phyloP scores from a whole-genome alignment of 2,329 filamentous ascomycete species.

The Thielaviopsis euricoi region DNA sequence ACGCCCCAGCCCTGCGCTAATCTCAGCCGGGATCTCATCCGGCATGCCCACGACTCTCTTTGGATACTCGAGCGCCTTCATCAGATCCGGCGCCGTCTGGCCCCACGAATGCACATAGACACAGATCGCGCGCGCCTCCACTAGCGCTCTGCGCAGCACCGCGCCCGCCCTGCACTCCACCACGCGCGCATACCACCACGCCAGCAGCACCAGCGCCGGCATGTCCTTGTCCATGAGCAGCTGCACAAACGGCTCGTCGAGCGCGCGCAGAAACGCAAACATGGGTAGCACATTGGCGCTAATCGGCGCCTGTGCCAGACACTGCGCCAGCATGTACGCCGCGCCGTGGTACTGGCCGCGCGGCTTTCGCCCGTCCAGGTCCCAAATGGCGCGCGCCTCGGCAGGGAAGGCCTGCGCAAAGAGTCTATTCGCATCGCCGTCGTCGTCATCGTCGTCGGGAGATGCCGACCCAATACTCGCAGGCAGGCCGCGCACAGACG shows the following conservation, averaged over 20 bases:
- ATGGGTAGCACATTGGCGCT: constrained; percentile 28
- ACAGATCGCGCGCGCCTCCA: constrained; percentile 35
- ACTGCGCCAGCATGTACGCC: constrained; percentile 21
- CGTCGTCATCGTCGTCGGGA: not conserved
- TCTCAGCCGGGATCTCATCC: no score
- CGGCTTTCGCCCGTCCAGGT: constrained; percentile 14
- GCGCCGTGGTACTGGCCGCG: constrained; percentile 21
- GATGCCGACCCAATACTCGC: constrained; percentile 7
- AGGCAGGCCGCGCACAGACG: constrained; percentile 13
- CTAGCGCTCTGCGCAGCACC: constrained; percentile 25
- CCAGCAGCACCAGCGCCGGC: constrained; percentile 35
- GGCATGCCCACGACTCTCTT: not conserved
- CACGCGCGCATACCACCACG: constrained; percentile 38
- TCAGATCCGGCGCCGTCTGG: not conserved
- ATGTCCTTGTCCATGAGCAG: constrained; percentile 35
- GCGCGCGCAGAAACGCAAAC: constrained; percentile 28
- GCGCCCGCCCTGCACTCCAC: constrained; percentile 28
- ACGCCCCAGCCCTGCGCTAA: no score
- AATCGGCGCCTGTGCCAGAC: constrained; percentile 21
- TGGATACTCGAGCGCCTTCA: constrained; percentile 9
- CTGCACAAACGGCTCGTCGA: constrained; percentile 25
- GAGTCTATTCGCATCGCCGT: no score
- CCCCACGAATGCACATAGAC: constrained; percentile 18
- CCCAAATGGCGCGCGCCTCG: constrained; percentile 18
- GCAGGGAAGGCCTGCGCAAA: no score